Evolutionary conservation across 345 rosid genomes (phyloP).

Genomic region (Lepidium sativum): DNA sequence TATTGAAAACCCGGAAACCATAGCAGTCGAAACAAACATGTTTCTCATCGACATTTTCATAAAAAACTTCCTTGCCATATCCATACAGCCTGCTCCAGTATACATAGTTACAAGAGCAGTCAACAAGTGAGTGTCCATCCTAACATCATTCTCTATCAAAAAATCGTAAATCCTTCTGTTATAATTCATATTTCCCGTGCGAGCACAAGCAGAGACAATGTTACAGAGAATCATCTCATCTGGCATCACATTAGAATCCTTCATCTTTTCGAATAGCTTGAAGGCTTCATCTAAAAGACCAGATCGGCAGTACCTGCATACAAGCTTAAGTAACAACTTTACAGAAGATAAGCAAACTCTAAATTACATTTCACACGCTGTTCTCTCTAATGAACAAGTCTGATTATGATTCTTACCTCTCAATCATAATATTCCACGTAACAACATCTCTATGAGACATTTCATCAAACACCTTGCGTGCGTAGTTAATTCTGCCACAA

Average conservation of each 20-base stretch:
- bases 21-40: conserved; percentile 41
- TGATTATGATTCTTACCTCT: conserved; percentile 31
- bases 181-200: conserved; percentile 32
- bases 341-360: neutral
- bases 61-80: conserved; percentile 33
- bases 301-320: conserved; percentile 34
- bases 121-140: conserved; percentile 34
- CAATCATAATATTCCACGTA: conserved; percentile 52
- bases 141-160: conserved; percentile 31
- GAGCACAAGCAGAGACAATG: conserved; percentile 43
- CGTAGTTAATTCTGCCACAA: conserved; percentile 31
- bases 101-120: conserved; percentile 44
- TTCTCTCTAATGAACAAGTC: neutral
- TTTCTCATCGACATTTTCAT: conserved; percentile 23
- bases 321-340: neutral
- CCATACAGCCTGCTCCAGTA: conserved; percentile 41
- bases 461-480: conserved; percentile 49
- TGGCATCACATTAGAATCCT: conserved; percentile 31
- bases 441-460: conserved; percentile 48
- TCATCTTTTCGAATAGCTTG: conserved; percentile 66
- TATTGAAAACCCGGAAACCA: conserved; percentile 46
- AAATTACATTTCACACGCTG: neutral
- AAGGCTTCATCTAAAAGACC: conserved; percentile 43
- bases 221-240: conserved; percentile 51
- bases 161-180: conserved; percentile 42